Conservation (phyloP, 139 green algal species). For the Auxenochlorella protothecoides region DNA sequence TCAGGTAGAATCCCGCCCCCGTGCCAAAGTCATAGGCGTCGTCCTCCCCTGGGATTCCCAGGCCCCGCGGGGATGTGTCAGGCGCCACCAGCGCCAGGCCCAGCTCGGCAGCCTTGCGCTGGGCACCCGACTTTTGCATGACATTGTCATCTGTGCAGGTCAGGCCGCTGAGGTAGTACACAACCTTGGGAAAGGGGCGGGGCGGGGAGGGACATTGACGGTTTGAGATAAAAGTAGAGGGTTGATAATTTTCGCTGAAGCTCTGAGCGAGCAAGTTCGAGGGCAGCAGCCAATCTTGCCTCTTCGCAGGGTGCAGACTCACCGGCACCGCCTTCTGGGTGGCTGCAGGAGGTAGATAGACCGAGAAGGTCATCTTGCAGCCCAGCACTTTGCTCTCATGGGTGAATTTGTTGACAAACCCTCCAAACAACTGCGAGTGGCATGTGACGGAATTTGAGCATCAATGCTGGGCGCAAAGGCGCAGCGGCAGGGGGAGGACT, state of each 20-base stretch:
- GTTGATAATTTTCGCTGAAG: too few relatives aligned
- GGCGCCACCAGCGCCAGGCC: constrained; percentile 69
- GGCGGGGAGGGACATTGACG: too few relatives aligned
- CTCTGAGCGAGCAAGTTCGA: too few relatives aligned
- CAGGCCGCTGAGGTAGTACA: constrained; percentile 84
- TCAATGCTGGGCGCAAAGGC: too few relatives aligned
- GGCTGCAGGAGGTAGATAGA: constrained; percentile 40
- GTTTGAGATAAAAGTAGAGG: too few relatives aligned
- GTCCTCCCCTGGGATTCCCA: constrained; percentile 67
- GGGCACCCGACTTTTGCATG: constrained; percentile 67
- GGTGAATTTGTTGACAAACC: constrained; percentile 58
- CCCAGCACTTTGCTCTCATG: constrained; percentile 45
- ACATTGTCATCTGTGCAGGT: constrained; percentile 94
- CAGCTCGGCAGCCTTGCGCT: constrained; percentile 51
- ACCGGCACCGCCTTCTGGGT: constrained; percentile 33
- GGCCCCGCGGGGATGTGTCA: constrained; percentile 86
- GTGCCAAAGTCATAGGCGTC: constrained; percentile 73
- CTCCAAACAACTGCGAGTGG: constrained; percentile 41
- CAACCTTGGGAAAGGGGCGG: constrained; percentile 35
- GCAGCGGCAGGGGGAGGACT: too few relatives aligned
- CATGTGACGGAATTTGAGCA: background rate
- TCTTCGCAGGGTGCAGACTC: background rate
- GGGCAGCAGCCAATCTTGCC: too few relatives aligned
- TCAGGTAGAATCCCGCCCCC: constrained; percentile 74
- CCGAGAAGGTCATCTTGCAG: constrained; percentile 74